Conservation (phyloP, 352 stramenopile genomes). For the Pythium dissimile region DNA sequence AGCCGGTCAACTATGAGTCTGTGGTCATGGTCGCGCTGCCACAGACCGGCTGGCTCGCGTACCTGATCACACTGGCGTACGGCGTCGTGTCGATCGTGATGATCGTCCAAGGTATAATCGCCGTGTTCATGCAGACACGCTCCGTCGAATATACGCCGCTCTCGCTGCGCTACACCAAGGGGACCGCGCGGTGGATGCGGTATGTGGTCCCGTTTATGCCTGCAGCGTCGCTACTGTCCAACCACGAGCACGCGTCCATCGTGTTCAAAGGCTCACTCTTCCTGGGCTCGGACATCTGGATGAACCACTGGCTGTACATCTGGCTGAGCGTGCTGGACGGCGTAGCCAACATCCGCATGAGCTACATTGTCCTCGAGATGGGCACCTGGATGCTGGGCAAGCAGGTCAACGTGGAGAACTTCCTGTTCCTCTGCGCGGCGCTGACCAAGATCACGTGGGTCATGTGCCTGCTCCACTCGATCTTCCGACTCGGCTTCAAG, state of each 20-base stretch:
- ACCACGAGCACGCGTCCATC: slow-evolving; percentile 41
- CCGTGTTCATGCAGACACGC: slow-evolving; percentile 33
- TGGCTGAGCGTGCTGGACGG: slow-evolving; percentile 51
- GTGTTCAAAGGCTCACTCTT: slow-evolving; percentile 48
- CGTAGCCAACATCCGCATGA: slow-evolving; percentile 45
- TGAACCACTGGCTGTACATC: slow-evolving; percentile 75
- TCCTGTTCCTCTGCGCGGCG: slow-evolving; percentile 53
- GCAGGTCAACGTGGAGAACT: slow-evolving; percentile 45
- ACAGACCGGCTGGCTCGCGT: slow-evolving; percentile 36
- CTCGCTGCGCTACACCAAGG: slow-evolving; percentile 32
- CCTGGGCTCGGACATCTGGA: slow-evolving; percentile 62
- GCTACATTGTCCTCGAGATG: slow-evolving; percentile 45
- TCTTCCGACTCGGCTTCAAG: slow-evolving; percentile 33
- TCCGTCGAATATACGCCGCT: slow-evolving; percentile 42
- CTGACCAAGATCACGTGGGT: slow-evolving; percentile 60
- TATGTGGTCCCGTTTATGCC: slow-evolving; percentile 52
- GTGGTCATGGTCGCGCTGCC: slow-evolving; percentile 44
- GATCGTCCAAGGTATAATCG: slow-evolving; percentile 47
- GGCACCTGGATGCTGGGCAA: slow-evolving; percentile 58
- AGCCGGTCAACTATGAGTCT: slow-evolving; percentile 33
- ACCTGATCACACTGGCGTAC: slow-evolving; percentile 37
- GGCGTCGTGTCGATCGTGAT: slow-evolving; percentile 47
- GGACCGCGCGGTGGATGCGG: slow-evolving; percentile 23
- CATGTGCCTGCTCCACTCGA: slow-evolving; percentile 50
- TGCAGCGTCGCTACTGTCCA: slow-evolving; percentile 27